Percentiles rank a stretch among this genome's conserved stretches.
phyloP scores from a whole-genome alignment of 805 yeast genomes.

The Candida palmyrensis region DNA sequence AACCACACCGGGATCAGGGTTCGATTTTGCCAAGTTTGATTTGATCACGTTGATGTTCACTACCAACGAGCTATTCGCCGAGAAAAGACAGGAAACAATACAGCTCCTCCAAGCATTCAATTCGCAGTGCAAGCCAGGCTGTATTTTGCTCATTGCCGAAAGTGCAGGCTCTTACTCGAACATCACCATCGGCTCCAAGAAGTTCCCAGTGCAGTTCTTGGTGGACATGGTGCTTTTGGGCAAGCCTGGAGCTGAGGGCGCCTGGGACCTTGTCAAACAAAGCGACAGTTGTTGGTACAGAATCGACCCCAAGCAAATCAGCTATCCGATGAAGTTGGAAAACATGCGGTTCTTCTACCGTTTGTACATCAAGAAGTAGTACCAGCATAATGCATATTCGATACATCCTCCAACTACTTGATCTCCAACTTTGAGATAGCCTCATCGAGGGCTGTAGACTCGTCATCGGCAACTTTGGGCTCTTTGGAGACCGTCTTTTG shows the following conservation, averaged over 20 bases:
- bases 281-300: conserved; percentile 85
- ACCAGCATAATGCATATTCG: too few relatives aligned
- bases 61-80: conserved; percentile 79
- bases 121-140: conserved; percentile 47
- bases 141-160: conserved; percentile 65
- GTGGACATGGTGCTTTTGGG: conserved; percentile 70
- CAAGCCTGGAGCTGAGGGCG: conserved; percentile 36
- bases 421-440: conserved; percentile 9
- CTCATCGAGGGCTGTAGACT: conserved; percentile 7
- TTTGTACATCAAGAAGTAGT: conserved; percentile 58
- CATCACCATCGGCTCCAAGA: conserved; percentile 67
- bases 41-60: conserved; percentile 76
- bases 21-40: conserved; percentile 20
- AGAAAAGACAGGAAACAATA: conserved; percentile 57
- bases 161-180: conserved; percentile 90
- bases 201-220: conserved; percentile 77
- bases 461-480: too few relatives aligned
- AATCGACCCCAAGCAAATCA: conserved; percentile 40
- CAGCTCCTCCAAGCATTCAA: conserved; percentile 52
- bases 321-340: conserved; percentile 67
- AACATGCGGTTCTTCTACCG: conserved; percentile 86
- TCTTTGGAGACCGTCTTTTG: conserved; percentile 1
- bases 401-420: conserved; percentile 3
- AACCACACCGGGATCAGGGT: conserved; percentile 7
- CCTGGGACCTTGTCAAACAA: conserved; percentile 62